Evolutionary conservation across 2,329 filamentous ascomycete genomes (phyloP), one percentile per base, ranked within the genome.

Genomic region (Geosmithia putterillii): DNA sequence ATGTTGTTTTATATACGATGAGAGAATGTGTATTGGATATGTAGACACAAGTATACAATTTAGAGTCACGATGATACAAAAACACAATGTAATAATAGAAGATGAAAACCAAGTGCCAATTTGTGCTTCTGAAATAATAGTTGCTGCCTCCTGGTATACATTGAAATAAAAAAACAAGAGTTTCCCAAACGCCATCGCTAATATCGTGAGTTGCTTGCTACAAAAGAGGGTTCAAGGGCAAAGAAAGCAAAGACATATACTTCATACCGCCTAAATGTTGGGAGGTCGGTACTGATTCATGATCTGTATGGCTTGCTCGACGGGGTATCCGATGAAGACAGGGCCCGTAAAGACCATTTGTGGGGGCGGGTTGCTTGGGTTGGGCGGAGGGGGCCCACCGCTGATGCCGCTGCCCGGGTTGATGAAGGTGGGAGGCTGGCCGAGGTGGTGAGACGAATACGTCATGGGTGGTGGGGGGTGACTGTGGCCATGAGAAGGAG

Each of bases 341-440:
- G 90, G 90, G 0, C 90, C 90, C 8, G 86, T 94, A 56, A 95
- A 95, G 0, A 94, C 70, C 75, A 95, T 83, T 52, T 83, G 81
- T 9, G 85, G 76, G 15, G 28, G 28, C 10, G 28, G 6, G 28
- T 32, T 9, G 9, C 51, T 51, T 3, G 14, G 18, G 20, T 36
- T 21, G 18, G 18, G 28, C 10, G 28, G 28, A 32, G 28, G 28
- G 28, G 28, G 28, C 4, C 28, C 28, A 32, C 28, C 28, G 28
- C 10, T 12, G 28, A 32, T 32, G 5, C 28, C 28, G 52, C 56
- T 35, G 49, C 47, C 51, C 43, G 69, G 57, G 49, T 72, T 72
- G 51, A 80, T 61, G 44, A 79, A 78, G 1, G 71, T 57, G 18
- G 28, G 28, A 32, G 76, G 74, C 48, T 70, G 68, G 1, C 55